Evolutionary conservation across 2,329 filamentous ascomycete genomes (phyloP).

Genomic region (Xylaria sp.): DNA sequence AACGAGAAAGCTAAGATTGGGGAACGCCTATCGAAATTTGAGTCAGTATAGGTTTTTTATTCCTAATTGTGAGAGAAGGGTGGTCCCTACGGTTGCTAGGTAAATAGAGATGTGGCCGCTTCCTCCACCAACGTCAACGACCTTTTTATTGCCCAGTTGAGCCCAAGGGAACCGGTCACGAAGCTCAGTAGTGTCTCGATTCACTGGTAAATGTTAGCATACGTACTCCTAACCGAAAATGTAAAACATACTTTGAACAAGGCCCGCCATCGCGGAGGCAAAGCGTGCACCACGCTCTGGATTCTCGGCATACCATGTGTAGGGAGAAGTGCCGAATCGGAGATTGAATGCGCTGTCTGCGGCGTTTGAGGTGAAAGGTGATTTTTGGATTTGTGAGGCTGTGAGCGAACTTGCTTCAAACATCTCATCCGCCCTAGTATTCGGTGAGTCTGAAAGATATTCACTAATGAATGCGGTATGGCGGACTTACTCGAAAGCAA

Average conservation of each 20-base stretch:
- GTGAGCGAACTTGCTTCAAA: constrained; percentile 19
- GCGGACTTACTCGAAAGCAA: constrained; percentile 11
- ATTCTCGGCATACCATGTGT: constrained; percentile 21
- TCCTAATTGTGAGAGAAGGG: background rate
- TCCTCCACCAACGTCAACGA: constrained; percentile 38
- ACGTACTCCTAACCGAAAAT: background rate
- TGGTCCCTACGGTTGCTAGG: constrained; percentile 17
- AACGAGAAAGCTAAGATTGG: constrained; percentile 31
- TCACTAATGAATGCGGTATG: background rate
- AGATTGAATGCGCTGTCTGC: constrained; percentile 17
- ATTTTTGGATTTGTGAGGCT: constrained; percentile 6
- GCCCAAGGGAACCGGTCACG: constrained; percentile 29
- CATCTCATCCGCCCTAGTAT: constrained; percentile 20
- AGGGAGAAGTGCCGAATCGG: constrained; percentile 19
- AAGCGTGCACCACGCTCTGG: constrained; percentile 18
- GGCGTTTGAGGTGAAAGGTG: constrained; percentile 5
- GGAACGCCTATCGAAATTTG: constrained; percentile 22
- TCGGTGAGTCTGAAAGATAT: background rate
- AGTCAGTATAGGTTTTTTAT: background rate
- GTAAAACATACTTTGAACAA: constrained; percentile 19
- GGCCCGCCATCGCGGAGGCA: constrained; percentile 21
- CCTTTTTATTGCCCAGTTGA: constrained; percentile 23
- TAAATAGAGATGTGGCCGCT: constrained; percentile 32
- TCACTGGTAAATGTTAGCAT: constrained; percentile 12
- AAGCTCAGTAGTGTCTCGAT: constrained; percentile 21